These are phyloP conservation scores for Kurtzmaniella natalensis DNA, from an alignment of 1,139 yeast species.

Conservation along the genomic window DNA sequence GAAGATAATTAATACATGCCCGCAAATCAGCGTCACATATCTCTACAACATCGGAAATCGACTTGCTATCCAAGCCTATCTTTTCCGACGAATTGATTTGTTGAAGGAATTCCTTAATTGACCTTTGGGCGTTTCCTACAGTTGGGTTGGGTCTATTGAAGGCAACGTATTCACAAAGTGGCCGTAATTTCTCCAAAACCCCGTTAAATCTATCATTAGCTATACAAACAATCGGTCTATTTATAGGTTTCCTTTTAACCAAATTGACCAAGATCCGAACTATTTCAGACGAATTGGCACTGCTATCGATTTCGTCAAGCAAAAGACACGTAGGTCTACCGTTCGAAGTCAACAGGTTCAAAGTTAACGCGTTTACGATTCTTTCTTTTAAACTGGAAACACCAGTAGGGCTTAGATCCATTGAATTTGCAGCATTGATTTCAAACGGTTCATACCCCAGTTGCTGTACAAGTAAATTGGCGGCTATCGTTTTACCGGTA, in stretches of 20 bases:
- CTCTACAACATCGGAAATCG: slow-evolving; percentile 54
- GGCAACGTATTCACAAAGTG: slow-evolving; percentile 64
- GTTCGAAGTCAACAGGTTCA: slow-evolving; percentile 49
- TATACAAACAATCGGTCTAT: slow-evolving; percentile 85
- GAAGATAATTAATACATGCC: slow-evolving; percentile 79
- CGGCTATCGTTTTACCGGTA: slow-evolving; percentile 88
- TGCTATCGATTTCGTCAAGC: slow-evolving; percentile 90
- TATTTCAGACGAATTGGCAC: slow-evolving; percentile 71
- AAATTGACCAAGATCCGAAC: slow-evolving; percentile 64
- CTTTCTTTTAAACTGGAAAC: slow-evolving; percentile 35
- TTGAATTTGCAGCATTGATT: slow-evolving; percentile 81
- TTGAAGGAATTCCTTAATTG: slow-evolving; percentile 39
- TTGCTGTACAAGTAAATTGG: slow-evolving; percentile 79
- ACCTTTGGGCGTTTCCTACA: slow-evolving; percentile 33
- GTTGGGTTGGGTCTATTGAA: slow-evolving; percentile 54
- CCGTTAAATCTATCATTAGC: slow-evolving; percentile 80
- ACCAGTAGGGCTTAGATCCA: slow-evolving; percentile 33
- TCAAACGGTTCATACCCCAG: slow-evolving; percentile 80
- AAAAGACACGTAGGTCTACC: slow-evolving; percentile 76
- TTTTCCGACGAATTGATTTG: slow-evolving; percentile 28
- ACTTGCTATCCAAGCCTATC: slow-evolving; percentile 29
- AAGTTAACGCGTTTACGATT: slow-evolving; percentile 65
- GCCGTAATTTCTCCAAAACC: slow-evolving; percentile 65
- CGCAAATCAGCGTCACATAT: slow-evolving; percentile 81
- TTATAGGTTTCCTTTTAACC: slow-evolving; percentile 30